Percentiles rank a stretch among this genome's conserved stretches.
Evolutionary conservation across 306 rosid species (phyloP).

Genomic region (Alnus glutinosa): DNA sequence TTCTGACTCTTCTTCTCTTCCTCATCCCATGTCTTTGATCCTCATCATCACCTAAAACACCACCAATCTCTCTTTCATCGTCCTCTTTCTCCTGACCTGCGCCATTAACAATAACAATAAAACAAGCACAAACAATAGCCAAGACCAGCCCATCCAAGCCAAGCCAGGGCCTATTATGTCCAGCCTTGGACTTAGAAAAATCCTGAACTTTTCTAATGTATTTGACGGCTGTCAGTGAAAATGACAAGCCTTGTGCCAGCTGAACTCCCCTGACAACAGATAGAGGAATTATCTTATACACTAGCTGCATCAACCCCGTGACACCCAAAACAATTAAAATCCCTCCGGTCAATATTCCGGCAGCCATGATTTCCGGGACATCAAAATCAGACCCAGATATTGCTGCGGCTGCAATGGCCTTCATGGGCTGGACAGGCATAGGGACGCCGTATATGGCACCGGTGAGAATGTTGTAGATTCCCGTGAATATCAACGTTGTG

Average conservation of each 20-base stretch:
- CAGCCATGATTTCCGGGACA: conserved; percentile 71
- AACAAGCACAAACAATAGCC: conserved; percentile 52
- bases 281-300: conserved; percentile 53
- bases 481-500: conserved; percentile 75
- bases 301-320: conserved; percentile 63
- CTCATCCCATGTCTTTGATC: not conserved
- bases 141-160: conserved; percentile 75
- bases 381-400: conserved; percentile 51
- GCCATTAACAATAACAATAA: conserved; percentile 60
- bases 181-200: conserved; percentile 49
- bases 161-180: conserved; percentile 44
- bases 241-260: conserved; percentile 74
- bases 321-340: conserved; percentile 48
- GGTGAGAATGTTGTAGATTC: conserved; percentile 61
- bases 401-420: conserved; percentile 68
- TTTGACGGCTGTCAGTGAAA: conserved; percentile 61
- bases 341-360: conserved; percentile 70
- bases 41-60: conserved; percentile 9
- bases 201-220: conserved; percentile 56
- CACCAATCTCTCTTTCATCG: not conserved
- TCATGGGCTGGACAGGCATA: conserved; percentile 93
- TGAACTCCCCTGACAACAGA: conserved; percentile 76
- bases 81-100: conserved; percentile 47
- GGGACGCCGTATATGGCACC: conserved; percentile 81
- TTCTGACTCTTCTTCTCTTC: conserved; percentile 26